Evolutionary conservation across 305 asterid genomes (phyloP).

Genomic region (Fraxinus sp.): DNA sequence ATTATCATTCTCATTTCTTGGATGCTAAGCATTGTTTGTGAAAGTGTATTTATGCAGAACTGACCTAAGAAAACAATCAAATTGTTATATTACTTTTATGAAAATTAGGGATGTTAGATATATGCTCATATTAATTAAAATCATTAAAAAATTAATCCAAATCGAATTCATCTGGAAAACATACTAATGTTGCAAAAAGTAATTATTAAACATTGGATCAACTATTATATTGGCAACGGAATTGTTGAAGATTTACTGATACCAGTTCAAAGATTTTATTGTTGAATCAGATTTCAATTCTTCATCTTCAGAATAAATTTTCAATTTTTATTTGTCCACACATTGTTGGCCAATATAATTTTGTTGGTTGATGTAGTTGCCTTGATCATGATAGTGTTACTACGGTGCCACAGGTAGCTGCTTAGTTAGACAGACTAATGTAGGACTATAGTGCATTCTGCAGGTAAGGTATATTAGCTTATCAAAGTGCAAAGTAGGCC

Average conservation of each 20-base stretch:
- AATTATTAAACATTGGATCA: background rate
- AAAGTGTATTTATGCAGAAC: background rate
- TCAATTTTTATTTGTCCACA: too few species aligned
- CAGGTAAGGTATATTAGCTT: background rate
- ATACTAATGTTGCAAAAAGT: background rate
- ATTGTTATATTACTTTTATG: too few species aligned
- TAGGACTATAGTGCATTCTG: background rate
- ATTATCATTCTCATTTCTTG: background rate
- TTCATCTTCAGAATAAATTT: too few species aligned
- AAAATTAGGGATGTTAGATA: too few species aligned
- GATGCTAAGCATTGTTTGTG: background rate
- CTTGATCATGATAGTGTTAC: background rate
- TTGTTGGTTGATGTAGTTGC: background rate
- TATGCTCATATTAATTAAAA: too few species aligned
- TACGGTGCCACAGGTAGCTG: background rate
- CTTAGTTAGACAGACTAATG: background rate
- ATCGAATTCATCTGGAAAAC: background rate
- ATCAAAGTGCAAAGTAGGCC: background rate
- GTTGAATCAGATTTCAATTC: too few species aligned
- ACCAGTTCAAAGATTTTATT: background rate
- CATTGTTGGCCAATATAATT: too few species aligned
- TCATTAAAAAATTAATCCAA: background rate
- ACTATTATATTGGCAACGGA: background rate
- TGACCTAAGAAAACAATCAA: background rate
- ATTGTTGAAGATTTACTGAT: background rate